These are phyloP conservation scores for Isoetes taiwanensis DNA, from an alignment of 75 land plant genomes.

Conservation along the genomic window DNA sequence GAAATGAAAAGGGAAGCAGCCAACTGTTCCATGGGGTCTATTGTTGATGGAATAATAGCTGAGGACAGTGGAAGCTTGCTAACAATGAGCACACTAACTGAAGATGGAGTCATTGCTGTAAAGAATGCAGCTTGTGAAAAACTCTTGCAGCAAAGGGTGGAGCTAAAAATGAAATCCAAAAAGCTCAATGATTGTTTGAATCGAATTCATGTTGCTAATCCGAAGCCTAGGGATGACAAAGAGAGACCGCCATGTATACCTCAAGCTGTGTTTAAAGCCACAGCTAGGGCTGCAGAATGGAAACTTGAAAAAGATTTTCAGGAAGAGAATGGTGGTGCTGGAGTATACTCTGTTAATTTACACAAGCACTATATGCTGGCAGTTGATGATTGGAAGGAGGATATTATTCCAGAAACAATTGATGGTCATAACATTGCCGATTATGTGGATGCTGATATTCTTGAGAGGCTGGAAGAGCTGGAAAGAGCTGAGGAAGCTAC, in stretches of 20 bases:
- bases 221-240: neutral
- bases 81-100: neutral
- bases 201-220: no score
- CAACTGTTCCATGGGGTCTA: neutral
- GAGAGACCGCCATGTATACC: neutral
- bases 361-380: no score
- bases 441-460: no score
- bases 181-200: no score
- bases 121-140: slow-evolving; percentile 5
- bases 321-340: neutral
- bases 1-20: slow-evolving; percentile 1
- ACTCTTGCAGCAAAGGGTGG: neutral
- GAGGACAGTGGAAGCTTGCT: neutral
- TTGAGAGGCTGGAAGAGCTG: no score
- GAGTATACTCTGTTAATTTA: neutral
- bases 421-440: no score
- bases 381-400: neutral
- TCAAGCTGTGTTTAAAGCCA: no score
- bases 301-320: neutral
- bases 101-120: neutral
- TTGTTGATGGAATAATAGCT: neutral
- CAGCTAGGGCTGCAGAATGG: neutral
- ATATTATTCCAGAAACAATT: neutral
- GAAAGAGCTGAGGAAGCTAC: no score
- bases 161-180: slow-evolving; percentile 2